A percentile compares a stretch with the other conserved stretches of the same genome.
Conservation (phyloP, 108 stramenopile species). For the Schizochytrium sp. region DNA sequence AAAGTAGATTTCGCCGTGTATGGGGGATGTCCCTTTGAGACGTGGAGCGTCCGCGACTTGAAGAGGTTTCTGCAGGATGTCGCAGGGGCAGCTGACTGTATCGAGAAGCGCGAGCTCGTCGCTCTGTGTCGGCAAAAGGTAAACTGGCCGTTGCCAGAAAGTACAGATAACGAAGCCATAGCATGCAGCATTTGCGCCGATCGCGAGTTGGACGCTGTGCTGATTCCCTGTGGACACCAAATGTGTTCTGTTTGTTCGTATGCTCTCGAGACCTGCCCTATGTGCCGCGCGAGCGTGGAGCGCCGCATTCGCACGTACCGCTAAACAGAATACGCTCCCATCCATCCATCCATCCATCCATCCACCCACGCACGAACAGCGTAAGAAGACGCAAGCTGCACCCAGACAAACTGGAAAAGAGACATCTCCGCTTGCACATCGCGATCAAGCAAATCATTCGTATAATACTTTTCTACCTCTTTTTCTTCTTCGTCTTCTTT, state of each 20-base stretch:
- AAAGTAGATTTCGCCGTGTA: neutral
- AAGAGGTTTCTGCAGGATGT: neutral
- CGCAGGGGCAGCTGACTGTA: neutral
- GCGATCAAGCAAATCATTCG: too few species aligned
- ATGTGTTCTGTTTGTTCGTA: neutral
- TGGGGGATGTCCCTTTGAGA: neutral
- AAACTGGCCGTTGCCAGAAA: neutral
- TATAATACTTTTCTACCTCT: too few species aligned
- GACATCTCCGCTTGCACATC: too few species aligned
- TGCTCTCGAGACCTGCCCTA: neutral
- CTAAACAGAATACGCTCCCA: neutral
- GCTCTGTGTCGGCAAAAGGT: neutral
- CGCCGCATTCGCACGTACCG: neutral
- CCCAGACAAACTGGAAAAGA: too few species aligned
- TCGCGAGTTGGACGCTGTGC: neutral
- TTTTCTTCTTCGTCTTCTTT: too few species aligned
- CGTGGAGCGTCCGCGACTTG: neutral
- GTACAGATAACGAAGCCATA: neutral
- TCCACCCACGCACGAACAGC: too few species aligned
- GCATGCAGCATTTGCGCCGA: neutral
- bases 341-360: too few species aligned
- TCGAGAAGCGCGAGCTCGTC: neutral
- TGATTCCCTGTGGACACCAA: neutral
- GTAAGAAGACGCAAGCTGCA: too few species aligned
- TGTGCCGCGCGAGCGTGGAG: neutral